phyloP scores from a whole-genome alignment of 2,329 filamentous ascomycete species.

The Penicillium verrucosum region DNA sequence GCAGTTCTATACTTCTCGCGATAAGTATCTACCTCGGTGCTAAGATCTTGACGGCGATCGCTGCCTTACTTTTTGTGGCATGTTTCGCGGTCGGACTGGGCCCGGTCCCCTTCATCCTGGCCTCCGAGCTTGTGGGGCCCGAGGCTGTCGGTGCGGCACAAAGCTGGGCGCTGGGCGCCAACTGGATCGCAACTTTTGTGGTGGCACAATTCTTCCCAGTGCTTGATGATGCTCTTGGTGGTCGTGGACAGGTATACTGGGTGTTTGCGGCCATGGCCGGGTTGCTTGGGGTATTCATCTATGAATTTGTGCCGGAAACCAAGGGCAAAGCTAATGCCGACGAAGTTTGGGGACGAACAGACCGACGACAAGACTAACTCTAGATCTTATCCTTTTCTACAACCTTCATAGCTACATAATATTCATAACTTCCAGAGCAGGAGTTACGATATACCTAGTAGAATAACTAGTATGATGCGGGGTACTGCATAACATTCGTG shows the following conservation, averaged over 20 bases:
- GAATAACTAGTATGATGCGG: background rate
- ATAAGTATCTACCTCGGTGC: slow-evolving; percentile 71
- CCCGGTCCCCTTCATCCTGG: slow-evolving; percentile 90
- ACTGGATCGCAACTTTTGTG: slow-evolving; percentile 85
- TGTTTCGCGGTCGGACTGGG: slow-evolving; percentile 89
- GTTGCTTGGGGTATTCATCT: slow-evolving; percentile 68
- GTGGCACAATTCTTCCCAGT: slow-evolving; percentile 95
- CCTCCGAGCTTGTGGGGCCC: slow-evolving; percentile 83
- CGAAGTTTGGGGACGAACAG: slow-evolving; percentile 78
- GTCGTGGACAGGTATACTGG: slow-evolving; percentile 81
- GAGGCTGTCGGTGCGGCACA: slow-evolving; percentile 91
- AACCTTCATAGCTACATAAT: background rate
- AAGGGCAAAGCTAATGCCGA: slow-evolving; percentile 78
- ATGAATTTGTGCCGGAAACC: slow-evolving; percentile 76
- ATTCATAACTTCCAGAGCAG: background rate
- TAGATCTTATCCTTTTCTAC: background rate
- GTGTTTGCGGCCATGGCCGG: slow-evolving; percentile 77
- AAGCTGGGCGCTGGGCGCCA: slow-evolving; percentile 80
- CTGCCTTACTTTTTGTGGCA: slow-evolving; percentile 80
- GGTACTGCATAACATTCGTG: slow-evolving; percentile 3
- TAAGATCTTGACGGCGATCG: slow-evolving; percentile 73
- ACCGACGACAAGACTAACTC: slow-evolving; percentile 34
- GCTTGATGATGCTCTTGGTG: slow-evolving; percentile 72
- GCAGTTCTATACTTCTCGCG: slow-evolving; percentile 71
- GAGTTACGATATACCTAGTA: background rate